Evolutionary conservation across 257 asterid genomes (phyloP), one percentile per base, ranked within the genome.

Genomic region (Cordia subcordata): DNA sequence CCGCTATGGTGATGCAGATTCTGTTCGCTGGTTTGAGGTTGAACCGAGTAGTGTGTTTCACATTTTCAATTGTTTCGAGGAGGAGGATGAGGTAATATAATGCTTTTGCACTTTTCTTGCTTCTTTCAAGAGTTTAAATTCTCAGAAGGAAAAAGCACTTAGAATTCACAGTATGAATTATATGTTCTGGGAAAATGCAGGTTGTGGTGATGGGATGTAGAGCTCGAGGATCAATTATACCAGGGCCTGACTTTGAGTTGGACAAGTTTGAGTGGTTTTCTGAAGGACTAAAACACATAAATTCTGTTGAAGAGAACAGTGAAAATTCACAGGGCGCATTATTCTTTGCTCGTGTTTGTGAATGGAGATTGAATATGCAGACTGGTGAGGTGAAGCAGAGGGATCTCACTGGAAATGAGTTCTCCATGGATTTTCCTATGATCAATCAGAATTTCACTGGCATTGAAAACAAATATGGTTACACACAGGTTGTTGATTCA

Each of bases 1-100:
- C 55, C 91, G 85, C 13, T 89, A 78, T 62, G 96, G 96, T 50
- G 84, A 79, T 60, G 75, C 85, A 11, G 76, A 70, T 64, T 85
- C 94, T 5, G 23, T 89, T 32, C 58, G 18, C 39, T 89, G 94
- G 96, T 89, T 89, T 65, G 72, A 66, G 21, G 91, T 86, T 10
- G 79, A 86, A 68, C 78, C 95, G 37, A 27, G 85, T 55, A 59
- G 82, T 33, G 72, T 67, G 19, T 82, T 83, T 66, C 95, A 88
- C 72, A 68, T 85, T n/a, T 15, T 88, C 67, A 88, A 88, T 57
- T 85, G 88, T 47, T 84, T 76, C 38, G 95, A 88, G 66, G 66
- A 78, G 32, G 85, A 51, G 2, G 71, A 80, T 58, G 88, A 85
- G 78, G 96, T 87, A 67, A 64, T 38, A 61, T 6, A 27, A 27